Evolutionary conservation across 148 eudicot species (phyloP), one percentile per base, ranked within the genome.

Genomic region (Bassia scoparia): DNA sequence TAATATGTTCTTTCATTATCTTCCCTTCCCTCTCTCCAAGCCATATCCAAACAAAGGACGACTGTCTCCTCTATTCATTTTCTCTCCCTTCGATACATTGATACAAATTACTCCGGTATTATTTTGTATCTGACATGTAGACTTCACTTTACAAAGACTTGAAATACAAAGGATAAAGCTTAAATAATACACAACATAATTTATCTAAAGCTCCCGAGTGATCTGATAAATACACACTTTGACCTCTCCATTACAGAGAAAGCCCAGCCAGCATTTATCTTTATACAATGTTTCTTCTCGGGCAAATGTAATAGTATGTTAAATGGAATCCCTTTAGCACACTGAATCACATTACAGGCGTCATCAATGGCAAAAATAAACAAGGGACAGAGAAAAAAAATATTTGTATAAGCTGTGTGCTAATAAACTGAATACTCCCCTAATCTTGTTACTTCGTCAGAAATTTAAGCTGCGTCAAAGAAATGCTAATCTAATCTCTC

Each of bases 341-440:
- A 64, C 3, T 37, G 34, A 64, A 53, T 65, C 68, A 77, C 60
- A 59, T 43, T 29, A 37, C 67, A 72, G 31, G 44, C 37, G 68
- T 59, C 24, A 67, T 68, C 61, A 67, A 72, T 58, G 48, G 61
- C n/a, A 34, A 58, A 56, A 60, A 23, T 4, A 8, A 44, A 38
- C 15, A 34, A 0, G 26, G 52, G 67, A 33, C 3, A 62, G 37
- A 54, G 16, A 11, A 43, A 37, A 30, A 61, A n/a, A 11, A 41
- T 23, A 61, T 33, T 50, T 71, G 71, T 74, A 75, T 68, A 59
- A 44, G 64, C 49, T 56, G 71, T 55, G 78, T 74, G 30, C 46
- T 64, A 55, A 41, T n/a, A 55, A 54, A 26, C 53, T 24, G 35
- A 13, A 64, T 35, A 16, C 5, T 67, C 46, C 66, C 41, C 29